Evolutionary conservation across 106 monocot genomes (phyloP).

Genomic region (Allium cepa): DNA sequence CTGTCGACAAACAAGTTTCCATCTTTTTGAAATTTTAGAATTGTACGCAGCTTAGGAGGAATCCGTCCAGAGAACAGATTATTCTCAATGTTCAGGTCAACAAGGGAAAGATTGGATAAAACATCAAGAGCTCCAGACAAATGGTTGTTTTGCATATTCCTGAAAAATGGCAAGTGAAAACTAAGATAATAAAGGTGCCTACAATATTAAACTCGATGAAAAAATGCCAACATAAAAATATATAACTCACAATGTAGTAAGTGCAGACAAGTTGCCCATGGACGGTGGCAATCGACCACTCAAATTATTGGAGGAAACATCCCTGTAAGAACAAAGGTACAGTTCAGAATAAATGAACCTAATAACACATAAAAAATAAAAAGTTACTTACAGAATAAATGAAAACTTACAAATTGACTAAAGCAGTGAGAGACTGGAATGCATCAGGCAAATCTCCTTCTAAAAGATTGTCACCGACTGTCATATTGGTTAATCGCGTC

Average conservation of each 20-base stretch:
- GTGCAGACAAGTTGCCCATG: conserved; percentile 52
- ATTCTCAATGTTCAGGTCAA: conserved; percentile 82
- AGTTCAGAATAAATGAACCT: not conserved
- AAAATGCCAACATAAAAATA: not conserved
- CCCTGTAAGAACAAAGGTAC: conserved; percentile 25
- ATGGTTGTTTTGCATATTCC: conserved; percentile 78
- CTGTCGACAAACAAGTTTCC: conserved; percentile 68
- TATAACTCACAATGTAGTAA: conserved; percentile 64
- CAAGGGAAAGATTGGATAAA: conserved; percentile 76
- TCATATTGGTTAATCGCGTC: conserved; percentile 56
- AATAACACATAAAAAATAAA: no score
- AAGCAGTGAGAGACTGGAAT: conserved; percentile 51
- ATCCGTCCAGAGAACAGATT: conserved; percentile 88
- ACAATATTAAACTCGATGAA: no score
- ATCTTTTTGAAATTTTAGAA: conserved; percentile 81
- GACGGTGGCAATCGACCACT: conserved; percentile 69
- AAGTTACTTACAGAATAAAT: not conserved
- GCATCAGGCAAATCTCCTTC: conserved; percentile 71
- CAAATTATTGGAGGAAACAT: conserved; percentile 83
- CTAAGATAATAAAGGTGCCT: not conserved
- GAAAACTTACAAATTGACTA: conserved; percentile 60
- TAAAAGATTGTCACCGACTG: conserved; percentile 62
- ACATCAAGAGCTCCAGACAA: conserved; percentile 70
- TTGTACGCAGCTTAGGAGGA: conserved; percentile 62
- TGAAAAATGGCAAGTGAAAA: conserved; percentile 27